Base-by-base conservation (phyloP, 768 basidiomycete species). In the Pholiota microspora region DNA sequence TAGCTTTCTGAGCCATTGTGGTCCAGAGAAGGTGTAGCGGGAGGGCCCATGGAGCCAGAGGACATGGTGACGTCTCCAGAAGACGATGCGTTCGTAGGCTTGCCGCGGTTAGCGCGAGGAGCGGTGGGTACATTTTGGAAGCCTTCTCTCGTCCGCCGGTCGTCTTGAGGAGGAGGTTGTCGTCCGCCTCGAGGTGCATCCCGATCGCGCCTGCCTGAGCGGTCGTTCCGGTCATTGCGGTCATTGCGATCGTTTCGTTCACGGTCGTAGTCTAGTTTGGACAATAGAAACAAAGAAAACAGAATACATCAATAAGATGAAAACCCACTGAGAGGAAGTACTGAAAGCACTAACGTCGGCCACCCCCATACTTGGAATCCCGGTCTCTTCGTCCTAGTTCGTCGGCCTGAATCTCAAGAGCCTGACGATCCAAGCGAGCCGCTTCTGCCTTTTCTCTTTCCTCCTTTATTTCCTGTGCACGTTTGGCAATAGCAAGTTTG, bases 401-500 rank as follows among this genome's bases (percentile, higher is more conserved):
- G 27, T 89, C 86, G 7, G 90, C 92, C 42, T 88, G 84, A 23
- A 77, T 72, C 67, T 98, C 96, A 23, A 98, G 77, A 4, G 66
- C 69, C 56, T 90, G 86, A 34, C 93, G 75, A 55, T 92, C 85
- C 36, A 70, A 67, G 58, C 77, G 78, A 4, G 83, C 55, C 5
- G 72, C 72, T 44, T 92, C 88, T 16, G 88, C 86, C 46, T 76
- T 80, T 51, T 82, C 84, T 56, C 78, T 85, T 64, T 92, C 81
- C 40, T 84, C 84, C 48, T 75, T 80, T 35, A 98, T 88, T 67
- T 98, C 95, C 55, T 88, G 81, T 16, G 86, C 81, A 12, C 96
- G 86, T 62, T 92, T 90, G 13, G 87, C 85, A 56, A 98, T 89
- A 2, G 96, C 96, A 31, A 97, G 72, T 64, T 84, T 84, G 15